Evolutionary conservation across 1,139 yeast genomes (phyloP), one percentile per base, ranked within the genome.

Genomic region (Petasospora fabianii): DNA sequence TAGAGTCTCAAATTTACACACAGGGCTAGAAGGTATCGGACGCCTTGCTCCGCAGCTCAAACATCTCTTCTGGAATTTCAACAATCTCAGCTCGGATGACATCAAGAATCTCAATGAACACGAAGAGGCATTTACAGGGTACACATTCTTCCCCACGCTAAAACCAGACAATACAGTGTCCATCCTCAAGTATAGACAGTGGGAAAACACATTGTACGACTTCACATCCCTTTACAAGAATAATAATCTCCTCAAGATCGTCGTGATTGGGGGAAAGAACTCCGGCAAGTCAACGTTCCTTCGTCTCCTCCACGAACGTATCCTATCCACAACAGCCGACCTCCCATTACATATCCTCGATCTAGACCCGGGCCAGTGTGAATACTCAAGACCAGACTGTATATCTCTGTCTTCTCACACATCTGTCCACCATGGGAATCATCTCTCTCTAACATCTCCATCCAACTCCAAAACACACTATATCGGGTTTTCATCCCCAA

Each of bases 291-390:
- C 96, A 0, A 82, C 95, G 0, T 68, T 86, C 33, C 62, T 81
- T 13, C 73, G 78, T 47, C 53, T 74, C 10, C 56, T 88, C 7
- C 42, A 75, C 6, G 87, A 87, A 60, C 49, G 55, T 45, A 42
- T 66, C 36, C 39, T 60, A 46, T 31, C 38, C 9, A 42, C 24
- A 49, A 46, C 46, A 20, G 10, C 42, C 38, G 26, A 54, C 42
- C 18, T 34, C 10, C 52, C 47, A 11, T 61, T 63, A 37, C 68
- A 73, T 22, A 74, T 79, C 36, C 51, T 92, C 24, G 97, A 92
- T 54, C 59, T 88, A 4, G 98, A 92, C 58, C 96, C 97, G 0
- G 96, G 96, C 0, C 97, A 88, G 56, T 78, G 95, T 0, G 96
- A 86, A 55, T 80, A 73, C 48, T 77, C 92, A 0, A 66, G 68